A percentile compares a stretch with the other conserved stretches of the same genome.
phyloP scores from a whole-genome alignment of 1,284 basidiomycete genomes.

The Cryptococcus maquisensis region DNA sequence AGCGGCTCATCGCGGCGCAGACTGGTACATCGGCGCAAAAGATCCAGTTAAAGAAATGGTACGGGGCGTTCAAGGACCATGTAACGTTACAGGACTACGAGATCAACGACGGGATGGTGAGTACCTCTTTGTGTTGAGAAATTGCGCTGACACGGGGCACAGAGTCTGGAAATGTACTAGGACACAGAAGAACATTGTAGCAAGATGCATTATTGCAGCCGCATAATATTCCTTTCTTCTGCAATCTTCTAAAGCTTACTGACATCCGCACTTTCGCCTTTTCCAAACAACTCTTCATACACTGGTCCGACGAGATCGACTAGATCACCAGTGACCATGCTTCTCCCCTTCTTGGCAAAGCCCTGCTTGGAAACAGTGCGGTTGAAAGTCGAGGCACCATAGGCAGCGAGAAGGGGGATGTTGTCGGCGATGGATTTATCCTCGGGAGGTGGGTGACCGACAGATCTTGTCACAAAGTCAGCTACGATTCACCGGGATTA shows the following conservation, averaged over 20 bases:
- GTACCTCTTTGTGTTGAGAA: conserved; percentile 9
- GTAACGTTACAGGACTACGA: conserved; percentile 93
- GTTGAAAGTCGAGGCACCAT: conserved; percentile 84
- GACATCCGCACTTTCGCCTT: conserved; percentile 8
- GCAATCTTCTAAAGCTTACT: conserved; percentile 1
- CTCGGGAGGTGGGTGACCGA: conserved; percentile 56
- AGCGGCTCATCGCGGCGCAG: conserved; percentile 94
- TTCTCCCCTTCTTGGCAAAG: conserved; percentile 69
- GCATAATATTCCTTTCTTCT: conserved; percentile 5
- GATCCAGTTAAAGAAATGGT: conserved; percentile 98
- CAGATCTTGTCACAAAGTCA: conserved; percentile 15
- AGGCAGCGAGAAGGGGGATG: conserved; percentile 76
- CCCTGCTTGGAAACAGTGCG: conserved; percentile 72
- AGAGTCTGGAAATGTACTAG: conserved; percentile 84
- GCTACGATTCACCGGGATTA: conserved; percentile 5
- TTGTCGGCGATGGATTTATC: conserved; percentile 51
- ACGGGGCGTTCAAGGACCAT: conserved; percentile 88
- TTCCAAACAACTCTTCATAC: conserved; percentile 68
- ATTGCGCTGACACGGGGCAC: background rate
- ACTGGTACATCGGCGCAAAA: conserved; percentile 81
- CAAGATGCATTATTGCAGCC: background rate
- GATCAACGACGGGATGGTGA: conserved; percentile 80
- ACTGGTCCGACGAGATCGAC: conserved; percentile 68
- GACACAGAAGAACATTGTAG: background rate
- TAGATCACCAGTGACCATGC: conserved; percentile 87